Base-by-base conservation (phyloP, 176 grass and related monocot genomes). In the Guadua angustifolia region DNA sequence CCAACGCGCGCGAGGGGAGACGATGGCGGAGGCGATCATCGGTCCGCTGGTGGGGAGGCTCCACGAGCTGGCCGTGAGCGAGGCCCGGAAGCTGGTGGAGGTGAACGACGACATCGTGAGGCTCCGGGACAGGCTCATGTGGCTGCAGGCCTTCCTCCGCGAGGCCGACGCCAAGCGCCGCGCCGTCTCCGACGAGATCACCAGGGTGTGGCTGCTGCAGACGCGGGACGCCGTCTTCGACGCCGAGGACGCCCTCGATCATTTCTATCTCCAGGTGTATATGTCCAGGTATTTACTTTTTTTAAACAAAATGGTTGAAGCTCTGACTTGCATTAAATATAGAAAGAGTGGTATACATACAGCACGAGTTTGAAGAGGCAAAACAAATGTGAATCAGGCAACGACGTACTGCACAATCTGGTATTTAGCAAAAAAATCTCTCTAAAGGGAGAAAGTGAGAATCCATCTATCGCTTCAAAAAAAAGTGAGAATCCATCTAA, bases 61-160 rank as follows among this genome's bases (percentile, higher is more conserved):
- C 39, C 56, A 83, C 24, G 16, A 83, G 11, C 69, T 83, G 9
- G 69, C 69, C 3, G 1, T 22, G 7, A 14, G 9, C 17, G 55
- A 83, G 69, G 26, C 55, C 0, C 2, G 1, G 80, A 10, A 53
- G 6, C 25, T 73, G 66, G 38, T 59, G 53, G 52, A 39, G 0
- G 69, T 83, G 69, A 33, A n/a, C 80, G 4, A 71, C 0, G 53
- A 82, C 66, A 82, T 82, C 39, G 53, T 9, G 22, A 24, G 6
- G 14, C 73, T 89, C 66, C 81, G 42, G 2, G 82, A 89, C 75
- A 67, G 26, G 75, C 82, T 89, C 40, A 72, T 74, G 67, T 85
- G 75, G 87, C 21, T 89, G 45, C 87, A 80, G 57, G 78, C 87
- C 21, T 85, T 89, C 36, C 9, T 85, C 4, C 52, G 74, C 7